These are phyloP conservation scores for Talaromyces sp. DNA, from an alignment of 2,329 filamentous ascomycete genomes.

Conservation along the genomic window DNA sequence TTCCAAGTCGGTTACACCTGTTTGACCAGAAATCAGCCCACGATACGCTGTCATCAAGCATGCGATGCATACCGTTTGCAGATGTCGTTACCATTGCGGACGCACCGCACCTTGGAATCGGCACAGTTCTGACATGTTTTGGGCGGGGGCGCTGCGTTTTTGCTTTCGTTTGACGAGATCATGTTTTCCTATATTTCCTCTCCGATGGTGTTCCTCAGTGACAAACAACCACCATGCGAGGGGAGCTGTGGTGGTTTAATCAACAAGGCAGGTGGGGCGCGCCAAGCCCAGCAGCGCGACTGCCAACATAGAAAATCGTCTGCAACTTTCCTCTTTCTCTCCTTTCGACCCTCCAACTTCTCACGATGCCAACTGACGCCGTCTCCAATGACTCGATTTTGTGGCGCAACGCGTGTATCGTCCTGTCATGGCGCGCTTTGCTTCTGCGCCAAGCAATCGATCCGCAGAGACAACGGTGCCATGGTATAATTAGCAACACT, in stretches of 20 bases:
- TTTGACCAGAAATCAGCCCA: background rate
- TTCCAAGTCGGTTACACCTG: conserved; percentile 31
- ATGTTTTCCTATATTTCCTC: background rate
- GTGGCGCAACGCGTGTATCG: background rate
- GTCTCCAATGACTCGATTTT: background rate
- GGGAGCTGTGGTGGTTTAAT: background rate
- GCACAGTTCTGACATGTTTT: conserved; percentile 17
- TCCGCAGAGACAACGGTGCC: background rate
- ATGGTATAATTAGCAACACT: background rate
- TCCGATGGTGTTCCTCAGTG: background rate
- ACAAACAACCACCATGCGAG: no score
- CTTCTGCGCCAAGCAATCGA: background rate
- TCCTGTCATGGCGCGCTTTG: background rate
- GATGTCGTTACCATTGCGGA: conserved; percentile 9
- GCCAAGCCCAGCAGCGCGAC: background rate
- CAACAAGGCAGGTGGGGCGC: background rate
- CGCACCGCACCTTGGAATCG: conserved; percentile 18
- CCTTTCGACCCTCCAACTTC: background rate
- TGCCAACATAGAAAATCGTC: background rate
- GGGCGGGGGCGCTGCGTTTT: background rate
- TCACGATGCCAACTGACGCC: background rate
- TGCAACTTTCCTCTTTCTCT: background rate
- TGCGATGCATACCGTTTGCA: conserved; percentile 13
- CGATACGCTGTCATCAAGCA: background rate
- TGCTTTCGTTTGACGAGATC: background rate